Evolutionary conservation across 2,329 filamentous ascomycete genomes (phyloP), one percentile per base, ranked within the genome.

Genomic region (Spiromastix sp.): DNA sequence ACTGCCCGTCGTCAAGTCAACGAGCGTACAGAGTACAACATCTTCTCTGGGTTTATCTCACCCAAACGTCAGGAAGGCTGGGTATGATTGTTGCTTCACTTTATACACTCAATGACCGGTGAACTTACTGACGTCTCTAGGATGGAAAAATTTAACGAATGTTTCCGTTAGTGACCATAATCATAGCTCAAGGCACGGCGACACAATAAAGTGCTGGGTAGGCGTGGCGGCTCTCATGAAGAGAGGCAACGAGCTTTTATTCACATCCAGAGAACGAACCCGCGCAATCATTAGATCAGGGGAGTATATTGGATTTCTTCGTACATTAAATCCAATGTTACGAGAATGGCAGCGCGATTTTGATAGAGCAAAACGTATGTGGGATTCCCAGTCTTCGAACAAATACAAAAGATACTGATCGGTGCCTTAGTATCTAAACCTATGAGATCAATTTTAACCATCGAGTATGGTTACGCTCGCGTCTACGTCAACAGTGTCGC

Each of bases 181-280:
- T 31, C 32, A 38, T n/a, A 40, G 36, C 24, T 21, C 33, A 12
- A 46, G 44, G 20, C 42, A 46, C 25, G 42, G 44, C n/a, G 42
- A 46, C 27, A 50, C 41, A 64, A 74, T 48, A 54, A 62, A 13
- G 64, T 72, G 32, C 55, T 94, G 86, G 86, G 77, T 84, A 1
- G 81, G 84, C 24, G 83, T 94, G 50, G 89, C 84, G 48, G 79
- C 83, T 43, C 72, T 85, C 36, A 91, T 93, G 81, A 79, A 91
- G 48, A 67, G 78, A 45, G 85, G 83, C 20, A 93, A 93, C 48
- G 77, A 87, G 50, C 77, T 78, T 46, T 68, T 94, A 5, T 94
- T 93, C 60, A 72, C 77, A 21, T 87, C 84, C 15, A 74, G 83
- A 37, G 77, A 85, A 40, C 77, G 82, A 53, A 93, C 86, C 0